Conservation (phyloP, 148 eudicot genomes). For the Rhododendron williamsianum region DNA sequence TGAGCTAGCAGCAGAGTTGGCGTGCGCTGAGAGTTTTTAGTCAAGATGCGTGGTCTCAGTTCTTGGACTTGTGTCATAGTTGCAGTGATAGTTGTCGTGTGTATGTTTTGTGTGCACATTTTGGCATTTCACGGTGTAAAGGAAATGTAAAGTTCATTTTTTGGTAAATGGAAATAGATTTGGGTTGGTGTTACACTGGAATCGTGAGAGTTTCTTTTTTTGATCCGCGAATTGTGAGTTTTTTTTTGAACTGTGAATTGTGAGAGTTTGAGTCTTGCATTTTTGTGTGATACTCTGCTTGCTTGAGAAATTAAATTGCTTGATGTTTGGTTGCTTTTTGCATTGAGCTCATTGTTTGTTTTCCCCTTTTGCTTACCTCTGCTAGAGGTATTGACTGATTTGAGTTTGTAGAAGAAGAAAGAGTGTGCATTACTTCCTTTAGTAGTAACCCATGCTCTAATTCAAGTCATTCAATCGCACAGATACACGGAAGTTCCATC, state of each 20-base stretch:
- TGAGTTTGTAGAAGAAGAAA: not conserved
- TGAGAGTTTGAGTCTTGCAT: not conserved
- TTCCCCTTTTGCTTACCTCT: not conserved
- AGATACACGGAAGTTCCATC: not conserved
- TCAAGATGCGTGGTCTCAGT: not conserved
- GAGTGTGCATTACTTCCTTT: not conserved
- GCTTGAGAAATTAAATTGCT: not conserved
- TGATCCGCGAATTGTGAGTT: not conserved
- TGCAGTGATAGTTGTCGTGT: not conserved
- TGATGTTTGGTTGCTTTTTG: not conserved
- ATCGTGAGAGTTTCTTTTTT: not conserved
- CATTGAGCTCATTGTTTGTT: not conserved
- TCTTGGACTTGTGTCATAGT: not conserved
- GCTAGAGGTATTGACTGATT: not conserved
- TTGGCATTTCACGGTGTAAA: not conserved
- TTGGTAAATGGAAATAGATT: not conserved
- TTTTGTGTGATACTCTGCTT: not conserved
- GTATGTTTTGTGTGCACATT: not conserved
- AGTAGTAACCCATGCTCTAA: not conserved
- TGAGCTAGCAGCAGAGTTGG: constrained; percentile 46
- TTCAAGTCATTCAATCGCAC: not conserved
- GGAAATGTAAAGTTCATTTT: not conserved
- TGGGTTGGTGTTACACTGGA: not conserved
- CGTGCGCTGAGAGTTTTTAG: constrained; percentile 14
- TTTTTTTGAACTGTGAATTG: not conserved